phyloP scores from a whole-genome alignment of 2,329 filamentous ascomycete species.

The Xylaria sp. region DNA sequence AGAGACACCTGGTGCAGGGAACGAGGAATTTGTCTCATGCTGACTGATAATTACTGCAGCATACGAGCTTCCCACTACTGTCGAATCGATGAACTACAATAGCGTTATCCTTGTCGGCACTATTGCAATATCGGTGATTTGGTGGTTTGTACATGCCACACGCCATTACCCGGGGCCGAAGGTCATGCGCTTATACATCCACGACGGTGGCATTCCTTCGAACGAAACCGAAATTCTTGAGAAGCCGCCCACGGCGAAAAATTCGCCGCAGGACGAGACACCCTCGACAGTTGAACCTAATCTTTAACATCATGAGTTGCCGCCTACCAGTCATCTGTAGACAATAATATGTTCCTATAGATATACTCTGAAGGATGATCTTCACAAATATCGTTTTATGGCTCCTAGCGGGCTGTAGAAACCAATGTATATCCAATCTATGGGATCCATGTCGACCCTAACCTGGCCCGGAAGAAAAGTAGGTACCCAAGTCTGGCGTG shows the following conservation, averaged over 20 bases:
- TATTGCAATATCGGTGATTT: conserved; percentile 57
- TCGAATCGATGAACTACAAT: conserved; percentile 63
- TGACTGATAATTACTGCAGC: conserved; percentile 45
- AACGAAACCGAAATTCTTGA: conserved; percentile 29
- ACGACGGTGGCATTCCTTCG: conserved; percentile 43
- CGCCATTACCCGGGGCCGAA: conserved; percentile 63
- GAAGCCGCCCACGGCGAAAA: conserved; percentile 7
- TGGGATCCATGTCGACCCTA: neutral
- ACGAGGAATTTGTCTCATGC: conserved; percentile 4
- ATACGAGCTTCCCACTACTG: conserved; percentile 54
- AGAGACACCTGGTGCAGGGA: conserved; percentile 41
- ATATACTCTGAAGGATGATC: neutral
- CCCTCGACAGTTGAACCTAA: neutral
- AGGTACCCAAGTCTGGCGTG: neutral
- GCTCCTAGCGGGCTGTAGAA: neutral
- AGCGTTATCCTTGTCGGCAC: conserved; percentile 63
- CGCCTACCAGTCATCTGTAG: neutral
- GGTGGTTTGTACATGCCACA: conserved; percentile 59
- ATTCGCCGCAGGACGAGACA: conserved; percentile 9
- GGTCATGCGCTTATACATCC: conserved; percentile 58
- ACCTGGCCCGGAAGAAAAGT: neutral
- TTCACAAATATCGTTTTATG: neutral
- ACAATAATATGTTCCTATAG: neutral
- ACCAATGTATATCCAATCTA: neutral
- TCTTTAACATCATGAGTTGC: neutral